phyloP scores from a whole-genome alignment of 1,284 basidiomycete genomes.

The Microbotryomycetes sp. region DNA sequence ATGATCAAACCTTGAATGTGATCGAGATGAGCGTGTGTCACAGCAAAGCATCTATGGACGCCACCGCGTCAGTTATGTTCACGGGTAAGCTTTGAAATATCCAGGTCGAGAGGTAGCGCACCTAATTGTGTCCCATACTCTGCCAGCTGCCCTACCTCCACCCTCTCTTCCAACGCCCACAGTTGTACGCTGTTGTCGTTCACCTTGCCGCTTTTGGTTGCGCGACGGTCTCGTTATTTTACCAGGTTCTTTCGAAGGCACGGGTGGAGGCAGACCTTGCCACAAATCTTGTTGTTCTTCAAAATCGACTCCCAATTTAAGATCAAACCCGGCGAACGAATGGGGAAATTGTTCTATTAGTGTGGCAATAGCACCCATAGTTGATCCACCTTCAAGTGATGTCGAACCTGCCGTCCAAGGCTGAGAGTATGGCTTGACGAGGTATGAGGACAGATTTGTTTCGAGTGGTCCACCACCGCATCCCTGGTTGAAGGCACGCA shows the following conservation, averaged over 20 bases:
- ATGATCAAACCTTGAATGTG: slow-evolving; percentile 36
- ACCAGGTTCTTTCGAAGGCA: neutral
- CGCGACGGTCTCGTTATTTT: neutral
- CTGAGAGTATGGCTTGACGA: slow-evolving; percentile 41
- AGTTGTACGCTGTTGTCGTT: neutral
- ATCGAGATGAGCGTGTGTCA: slow-evolving; percentile 37
- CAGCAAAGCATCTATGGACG: slow-evolving; percentile 22
- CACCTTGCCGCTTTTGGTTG: neutral
- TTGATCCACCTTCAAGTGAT: slow-evolving; percentile 42
- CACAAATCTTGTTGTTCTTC: neutral
- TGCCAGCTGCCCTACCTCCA: slow-evolving; percentile 10
- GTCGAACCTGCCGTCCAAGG: slow-evolving; percentile 41
- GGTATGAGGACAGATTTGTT: slow-evolving; percentile 43
- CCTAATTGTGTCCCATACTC: slow-evolving; percentile 23
- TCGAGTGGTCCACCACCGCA: slow-evolving; percentile 46
- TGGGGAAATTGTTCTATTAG: slow-evolving; percentile 29
- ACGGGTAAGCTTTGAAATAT: too few relatives aligned
- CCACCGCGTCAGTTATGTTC: neutral
- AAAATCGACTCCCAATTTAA: slow-evolving; percentile 11
- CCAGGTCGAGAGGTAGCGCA: neutral
- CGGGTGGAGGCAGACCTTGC: neutral
- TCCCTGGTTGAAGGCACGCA: slow-evolving; percentile 37
- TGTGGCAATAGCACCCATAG: slow-evolving; percentile 34
- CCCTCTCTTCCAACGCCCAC: slow-evolving; percentile 3
- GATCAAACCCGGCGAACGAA: slow-evolving; percentile 27